Base-by-base conservation (phyloP, 306 rosid genomes). In the Carpinus viminea region DNA sequence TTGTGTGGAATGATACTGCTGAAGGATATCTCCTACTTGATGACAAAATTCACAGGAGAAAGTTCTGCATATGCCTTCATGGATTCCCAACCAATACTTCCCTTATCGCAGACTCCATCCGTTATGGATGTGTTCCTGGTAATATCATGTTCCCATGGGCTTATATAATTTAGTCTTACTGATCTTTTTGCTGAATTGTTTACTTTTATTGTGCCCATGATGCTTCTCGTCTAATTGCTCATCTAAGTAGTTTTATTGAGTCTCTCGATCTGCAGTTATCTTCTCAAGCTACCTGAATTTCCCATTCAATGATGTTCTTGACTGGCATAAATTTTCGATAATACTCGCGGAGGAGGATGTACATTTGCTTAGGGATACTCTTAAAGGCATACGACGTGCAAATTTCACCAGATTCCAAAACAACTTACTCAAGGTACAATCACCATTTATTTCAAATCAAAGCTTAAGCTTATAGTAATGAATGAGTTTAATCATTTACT, bases 91-190 rank as follows among this genome's bases (percentile, higher is more conserved):
- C 17, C 47, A 73, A 74, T 45, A 53, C 68, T 74, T 64, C 78
- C 73, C 79, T 75, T 56, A 73, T 82, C 13, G 76, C 79, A 17
- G 75, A 73, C 80, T 78, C 86, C 4, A 83, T 83, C 80, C 83
- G 59, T 76, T 74, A 74, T 43, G 86, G 86, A 55, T 83, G 86
- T 78, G 64, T 78, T 78, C 86, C 86, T 43, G 86, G 83, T 78
- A 83, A 64, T 24, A 31, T 31, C 34, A 76, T 54, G 46, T 64
- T 74, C 15, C 55, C 45, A 21, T 64, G 2, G 38, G 38, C 3
- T 34, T 4, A 34, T 34, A 2, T 34, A 2, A 2, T 34, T 34
- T 34, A 2, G 2, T 24, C 38, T 34, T 34, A 4, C 38, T 34
- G 2, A 4, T 34, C 38, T 34, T 34, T 34, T 34, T 34, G 38